phyloP scores from a whole-genome alignment of 116 monocot genomes.

The Zostera marina region DNA sequence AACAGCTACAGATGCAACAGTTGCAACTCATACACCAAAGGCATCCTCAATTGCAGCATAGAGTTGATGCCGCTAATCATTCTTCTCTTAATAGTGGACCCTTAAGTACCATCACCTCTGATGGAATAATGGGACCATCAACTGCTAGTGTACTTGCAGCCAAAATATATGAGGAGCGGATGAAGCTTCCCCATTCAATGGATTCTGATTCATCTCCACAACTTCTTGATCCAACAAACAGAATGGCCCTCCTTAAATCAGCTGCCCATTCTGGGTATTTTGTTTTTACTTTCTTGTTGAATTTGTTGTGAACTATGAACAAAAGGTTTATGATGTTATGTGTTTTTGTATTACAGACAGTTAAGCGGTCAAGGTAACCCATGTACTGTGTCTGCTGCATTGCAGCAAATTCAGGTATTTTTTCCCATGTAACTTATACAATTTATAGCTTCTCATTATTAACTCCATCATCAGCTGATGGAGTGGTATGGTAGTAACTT shows the following conservation, averaged over 20 bases:
- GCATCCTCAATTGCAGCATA: slow-evolving; percentile 49
- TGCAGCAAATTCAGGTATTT: slow-evolving; percentile 73
- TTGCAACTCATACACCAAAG: slow-evolving; percentile 64
- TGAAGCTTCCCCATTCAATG: slow-evolving; percentile 56
- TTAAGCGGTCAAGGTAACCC: slow-evolving; percentile 46
- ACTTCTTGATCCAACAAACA: slow-evolving; percentile 53
- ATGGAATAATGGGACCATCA: slow-evolving; percentile 68
- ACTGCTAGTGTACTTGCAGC: slow-evolving; percentile 71
- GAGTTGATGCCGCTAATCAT: slow-evolving; percentile 27
- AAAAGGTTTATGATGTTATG: background rate
- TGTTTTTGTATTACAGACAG: slow-evolving; percentile 27
- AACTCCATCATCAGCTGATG: background rate
- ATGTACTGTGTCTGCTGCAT: slow-evolving; percentile 37
- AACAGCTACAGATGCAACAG: slow-evolving; percentile 76
- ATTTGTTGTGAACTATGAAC: too few relatives aligned
- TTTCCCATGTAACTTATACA: slow-evolving; percentile 33
- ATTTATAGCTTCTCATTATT: slow-evolving; percentile 1
- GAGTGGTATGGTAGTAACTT: background rate
- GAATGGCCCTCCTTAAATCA: slow-evolving; percentile 83
- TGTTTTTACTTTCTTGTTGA: background rate
- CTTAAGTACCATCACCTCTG: slow-evolving; percentile 46
- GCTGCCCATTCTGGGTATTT: slow-evolving; percentile 49
- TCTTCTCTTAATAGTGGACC: slow-evolving; percentile 49
- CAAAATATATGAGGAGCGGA: slow-evolving; percentile 68
- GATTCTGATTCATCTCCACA: slow-evolving; percentile 64